A percentile compares a stretch with the other conserved stretches of the same genome.
phyloP scores from a whole-genome alignment of 345 rosid genomes.

The Salix dunnii region DNA sequence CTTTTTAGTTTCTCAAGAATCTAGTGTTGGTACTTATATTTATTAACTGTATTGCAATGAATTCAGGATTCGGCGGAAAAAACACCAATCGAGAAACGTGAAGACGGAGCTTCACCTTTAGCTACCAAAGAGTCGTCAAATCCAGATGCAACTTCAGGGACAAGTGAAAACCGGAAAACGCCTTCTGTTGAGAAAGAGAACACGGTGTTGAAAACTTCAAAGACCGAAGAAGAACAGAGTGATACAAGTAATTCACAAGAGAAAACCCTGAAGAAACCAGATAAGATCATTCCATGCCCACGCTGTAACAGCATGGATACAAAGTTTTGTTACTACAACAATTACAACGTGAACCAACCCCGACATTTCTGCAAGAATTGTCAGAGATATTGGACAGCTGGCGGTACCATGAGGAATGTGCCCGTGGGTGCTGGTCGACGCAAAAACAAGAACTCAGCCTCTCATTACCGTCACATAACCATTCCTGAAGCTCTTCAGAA shows the following conservation, averaged over 20 bases:
- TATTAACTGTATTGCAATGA: neutral
- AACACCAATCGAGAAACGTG: constrained; percentile 31
- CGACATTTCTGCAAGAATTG: constrained; percentile 38
- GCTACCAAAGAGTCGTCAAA: constrained; percentile 35
- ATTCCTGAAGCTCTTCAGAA: constrained; percentile 61
- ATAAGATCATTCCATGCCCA: constrained; percentile 32
- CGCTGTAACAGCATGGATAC: constrained; percentile 40
- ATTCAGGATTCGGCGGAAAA: constrained; percentile 42
- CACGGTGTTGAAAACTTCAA: constrained; percentile 25
- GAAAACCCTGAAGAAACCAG: constrained; percentile 30
- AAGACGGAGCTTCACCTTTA: constrained; percentile 14
- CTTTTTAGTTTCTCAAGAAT: neutral
- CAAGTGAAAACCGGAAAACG: constrained; percentile 32
- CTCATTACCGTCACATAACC: constrained; percentile 60
- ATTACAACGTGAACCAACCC: constrained; percentile 38
- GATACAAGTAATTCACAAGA: constrained; percentile 26
- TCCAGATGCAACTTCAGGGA: constrained; percentile 36
- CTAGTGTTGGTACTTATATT: neutral
- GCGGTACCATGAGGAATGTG: constrained; percentile 37
- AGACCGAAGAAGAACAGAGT: constrained; percentile 25
- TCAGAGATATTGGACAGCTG: constrained; percentile 39
- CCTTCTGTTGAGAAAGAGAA: constrained; percentile 34
- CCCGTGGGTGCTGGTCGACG: constrained; percentile 41
- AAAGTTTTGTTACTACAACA: constrained; percentile 34
- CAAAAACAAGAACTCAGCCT: constrained; percentile 27